Evolutionary conservation across 306 rosid genomes (phyloP).

Genomic region (Prunus dulcis): DNA sequence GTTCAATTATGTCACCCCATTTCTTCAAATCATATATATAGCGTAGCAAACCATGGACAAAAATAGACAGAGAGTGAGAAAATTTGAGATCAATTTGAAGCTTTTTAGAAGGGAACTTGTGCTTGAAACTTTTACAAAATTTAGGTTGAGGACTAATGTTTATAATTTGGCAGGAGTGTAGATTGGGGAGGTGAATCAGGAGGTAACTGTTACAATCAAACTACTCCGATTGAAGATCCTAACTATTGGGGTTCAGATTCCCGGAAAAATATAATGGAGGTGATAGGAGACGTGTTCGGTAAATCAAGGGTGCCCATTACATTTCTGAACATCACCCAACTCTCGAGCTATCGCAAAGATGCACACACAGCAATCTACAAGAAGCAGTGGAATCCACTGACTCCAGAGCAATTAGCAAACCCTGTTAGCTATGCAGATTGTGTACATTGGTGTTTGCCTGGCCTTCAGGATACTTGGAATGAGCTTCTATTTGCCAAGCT

Average conservation of each 20-base stretch:
- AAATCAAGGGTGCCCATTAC: slow-evolving; percentile 67
- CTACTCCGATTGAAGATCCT: slow-evolving; percentile 58
- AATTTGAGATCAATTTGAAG: not conserved
- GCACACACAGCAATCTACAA: slow-evolving; percentile 94
- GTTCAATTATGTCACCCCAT: not conserved
- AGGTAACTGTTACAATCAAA: slow-evolving; percentile 82
- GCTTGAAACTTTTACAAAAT: not conserved
- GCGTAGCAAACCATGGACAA: not conserved
- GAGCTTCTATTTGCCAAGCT: slow-evolving; percentile 87
- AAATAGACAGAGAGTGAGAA: not conserved
- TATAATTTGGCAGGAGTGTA: slow-evolving; percentile 54
- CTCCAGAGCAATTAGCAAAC: slow-evolving; percentile 71
- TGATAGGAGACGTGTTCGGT: slow-evolving; percentile 62
- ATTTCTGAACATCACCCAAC: slow-evolving; percentile 85
- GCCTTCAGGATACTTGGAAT: slow-evolving; percentile 98
- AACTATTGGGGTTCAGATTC: slow-evolving; percentile 81
- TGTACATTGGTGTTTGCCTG: slow-evolving; percentile 96
- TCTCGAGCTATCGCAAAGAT: slow-evolving; percentile 73
- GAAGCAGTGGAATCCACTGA: slow-evolving; percentile 88
- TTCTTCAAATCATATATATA: not conserved
- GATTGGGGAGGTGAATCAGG: slow-evolving; percentile 81
- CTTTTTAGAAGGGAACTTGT: not conserved
- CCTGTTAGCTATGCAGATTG: slow-evolving; percentile 93
- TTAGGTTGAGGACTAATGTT: not conserved
- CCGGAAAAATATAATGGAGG: slow-evolving; percentile 73